A percentile compares a stretch with the other conserved stretches of the same genome.
Conservation (phyloP, 225 moss, liverwort and hornwort species). For the Sphagnum contortum region DNA sequence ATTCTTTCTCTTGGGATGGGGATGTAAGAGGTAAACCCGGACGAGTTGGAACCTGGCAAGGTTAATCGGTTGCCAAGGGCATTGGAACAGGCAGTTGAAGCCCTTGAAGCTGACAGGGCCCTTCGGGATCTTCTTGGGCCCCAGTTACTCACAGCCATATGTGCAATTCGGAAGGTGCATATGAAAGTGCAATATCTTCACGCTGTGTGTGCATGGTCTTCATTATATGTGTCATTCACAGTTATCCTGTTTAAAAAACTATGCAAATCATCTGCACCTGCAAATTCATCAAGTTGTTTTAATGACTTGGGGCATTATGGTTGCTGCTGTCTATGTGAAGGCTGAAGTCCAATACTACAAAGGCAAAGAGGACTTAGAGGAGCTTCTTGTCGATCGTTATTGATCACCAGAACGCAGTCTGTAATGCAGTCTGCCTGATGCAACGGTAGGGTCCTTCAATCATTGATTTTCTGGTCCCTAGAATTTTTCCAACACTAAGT, state of each 20-base stretch:
- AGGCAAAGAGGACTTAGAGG: slow-evolving; percentile 4
- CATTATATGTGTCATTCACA: background rate
- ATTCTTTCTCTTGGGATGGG: background rate
- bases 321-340: slow-evolving; percentile 2
- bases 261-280: too few species aligned
- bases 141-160: slow-evolving; percentile 42
- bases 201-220: background rate
- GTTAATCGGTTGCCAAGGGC: slow-evolving; percentile 34
- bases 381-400: slow-evolving; percentile 15
- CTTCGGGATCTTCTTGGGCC: slow-evolving; percentile 48
- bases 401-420: background rate
- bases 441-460: too few species aligned
- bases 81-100: slow-evolving; percentile 38
- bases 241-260: background rate
- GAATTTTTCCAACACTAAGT: too few species aligned
- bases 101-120: slow-evolving; percentile 32
- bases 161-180: slow-evolving; percentile 40
- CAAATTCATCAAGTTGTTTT: too few species aligned
- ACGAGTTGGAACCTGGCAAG: slow-evolving; percentile 30
- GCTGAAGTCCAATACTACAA: slow-evolving; percentile 23
- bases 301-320: too few species aligned
- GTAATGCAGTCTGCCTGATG: too few species aligned
- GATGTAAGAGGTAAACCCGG: slow-evolving; percentile 36
- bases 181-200: too few species aligned
- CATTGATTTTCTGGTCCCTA: too few species aligned